A percentile compares a stretch with the other conserved stretches of the same genome.
Evolutionary conservation across 129 eudicot species (phyloP).

Genomic region (Flaveria bidentis): DNA sequence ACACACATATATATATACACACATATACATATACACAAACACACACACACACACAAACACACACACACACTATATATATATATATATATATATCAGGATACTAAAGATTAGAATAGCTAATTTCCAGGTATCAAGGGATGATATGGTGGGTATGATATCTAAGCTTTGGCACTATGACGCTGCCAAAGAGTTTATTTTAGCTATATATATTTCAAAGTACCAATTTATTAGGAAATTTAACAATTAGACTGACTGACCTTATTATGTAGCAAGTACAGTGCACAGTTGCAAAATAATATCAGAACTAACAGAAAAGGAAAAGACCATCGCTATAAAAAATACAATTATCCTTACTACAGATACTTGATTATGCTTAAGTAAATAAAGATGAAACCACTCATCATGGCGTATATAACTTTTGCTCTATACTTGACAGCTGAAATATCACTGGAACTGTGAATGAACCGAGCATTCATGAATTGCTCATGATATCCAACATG

Average conservation of each 20-base stretch:
- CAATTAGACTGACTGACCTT: background rate
- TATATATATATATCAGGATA: background rate
- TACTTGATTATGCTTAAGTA: background rate
- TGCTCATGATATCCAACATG: no score
- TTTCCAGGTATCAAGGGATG: background rate
- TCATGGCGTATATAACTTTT: no score
- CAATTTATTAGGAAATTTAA: background rate
- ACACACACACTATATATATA: no score
- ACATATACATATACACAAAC: no score
- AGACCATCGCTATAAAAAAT: background rate
- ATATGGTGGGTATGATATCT: background rate
- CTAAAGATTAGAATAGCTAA: background rate
- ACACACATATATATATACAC: no score
- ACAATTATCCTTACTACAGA: background rate
- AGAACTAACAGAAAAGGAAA: background rate
- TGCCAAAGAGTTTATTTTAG: background rate
- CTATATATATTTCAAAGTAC: background rate
- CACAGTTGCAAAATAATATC: background rate
- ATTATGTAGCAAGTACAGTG: no score
- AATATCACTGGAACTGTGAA: no score
- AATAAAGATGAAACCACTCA: no score
- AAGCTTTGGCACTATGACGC: background rate
- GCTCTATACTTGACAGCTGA: no score
- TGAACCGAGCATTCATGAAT: no score
- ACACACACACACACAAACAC: no score